These are phyloP conservation scores for Hypholoma sublateritium DNA, from an alignment of 768 basidiomycete genomes.

Conservation along the genomic window DNA sequence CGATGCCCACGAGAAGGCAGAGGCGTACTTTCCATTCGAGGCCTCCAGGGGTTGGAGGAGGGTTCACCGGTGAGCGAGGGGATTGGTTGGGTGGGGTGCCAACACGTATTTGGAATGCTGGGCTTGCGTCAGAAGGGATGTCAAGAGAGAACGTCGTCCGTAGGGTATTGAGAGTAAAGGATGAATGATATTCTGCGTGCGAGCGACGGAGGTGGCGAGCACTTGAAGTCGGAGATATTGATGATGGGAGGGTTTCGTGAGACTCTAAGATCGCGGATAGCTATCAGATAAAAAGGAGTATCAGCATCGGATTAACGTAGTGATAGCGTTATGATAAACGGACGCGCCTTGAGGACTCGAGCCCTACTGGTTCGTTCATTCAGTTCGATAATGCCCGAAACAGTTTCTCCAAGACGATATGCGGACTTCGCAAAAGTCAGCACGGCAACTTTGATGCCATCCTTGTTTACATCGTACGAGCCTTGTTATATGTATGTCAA, in stretches of 20 bases:
- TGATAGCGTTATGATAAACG: not conserved
- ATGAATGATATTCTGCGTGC: conserved; percentile 85
- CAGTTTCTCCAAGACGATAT: conserved; percentile 90
- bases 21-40: conserved; percentile 89
- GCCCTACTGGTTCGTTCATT: conserved; percentile 71
- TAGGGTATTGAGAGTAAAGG: conserved; percentile 67
- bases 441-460: conserved; percentile 85
- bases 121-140: conserved; percentile 90
- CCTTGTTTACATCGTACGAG: conserved; percentile 95
- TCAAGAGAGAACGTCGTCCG: conserved; percentile 88
- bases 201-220: conserved; percentile 63
- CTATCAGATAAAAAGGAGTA: conserved; percentile 34
- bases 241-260: conserved; percentile 77
- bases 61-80: not conserved
- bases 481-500: conserved; percentile 41
- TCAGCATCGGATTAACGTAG: not conserved
- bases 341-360: conserved; percentile 78
- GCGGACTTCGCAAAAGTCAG: conserved; percentile 91
- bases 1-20: conserved; percentile 81
- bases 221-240: conserved; percentile 47
- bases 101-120: conserved; percentile 74
- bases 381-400: conserved; percentile 84
- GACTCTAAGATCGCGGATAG: conserved; percentile 88
- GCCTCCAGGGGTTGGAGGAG: conserved; percentile 52
- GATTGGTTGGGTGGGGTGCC: conserved; percentile 25